Base-by-base conservation (phyloP, 176 grass and related monocot genomes). In the Thinopyrum elongatum region DNA sequence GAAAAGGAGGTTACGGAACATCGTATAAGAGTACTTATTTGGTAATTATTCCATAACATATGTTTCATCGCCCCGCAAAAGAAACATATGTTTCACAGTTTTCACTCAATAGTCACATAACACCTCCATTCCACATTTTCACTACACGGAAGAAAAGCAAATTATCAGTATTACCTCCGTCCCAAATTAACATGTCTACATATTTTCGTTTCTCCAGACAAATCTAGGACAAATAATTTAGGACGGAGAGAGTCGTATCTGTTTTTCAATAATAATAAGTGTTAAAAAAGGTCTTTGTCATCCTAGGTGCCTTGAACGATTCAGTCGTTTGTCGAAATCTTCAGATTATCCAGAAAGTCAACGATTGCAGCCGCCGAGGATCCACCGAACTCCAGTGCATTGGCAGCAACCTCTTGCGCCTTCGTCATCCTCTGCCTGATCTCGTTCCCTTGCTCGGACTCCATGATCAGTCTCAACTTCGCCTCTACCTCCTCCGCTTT, bases 391-490 rank as follows among this genome's bases (percentile, higher is more conserved):
- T 83, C 26, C 33, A 80, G 8, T 58, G 85, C 80, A 7, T 59
- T n/a, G 42, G 70, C 33, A 8, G 66, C 72, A 57, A 79, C 69
- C 63, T 87, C 34, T 46, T 19, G 80, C 13, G 87, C 91, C 76
- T 16, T n/a, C 23, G 19, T 28, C 65, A 16, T 3, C 42, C 81
- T 74, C 76, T 65, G 31, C 65, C 71, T 81, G 61, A 85, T 33
- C 76, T 87, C 77, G 39, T 53, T 53, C 27, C 81, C 87, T 28
- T 82, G 61, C 27, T 78, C 71, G 3, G 83, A 51, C 14, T 90
- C 83, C 70, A 90, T 87, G 29, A 83, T 1, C 80, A 81, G 77
- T 84, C 84, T 86, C 23, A 87, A 12, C 27, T 87, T 90, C 5
- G 30, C 60, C 41, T 87, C 85, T 67, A 90, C 57, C 65, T 87